Evolutionary conservation across 1,284 basidiomycete species (phyloP).

Genomic region (Fistulina hepatica): DNA sequence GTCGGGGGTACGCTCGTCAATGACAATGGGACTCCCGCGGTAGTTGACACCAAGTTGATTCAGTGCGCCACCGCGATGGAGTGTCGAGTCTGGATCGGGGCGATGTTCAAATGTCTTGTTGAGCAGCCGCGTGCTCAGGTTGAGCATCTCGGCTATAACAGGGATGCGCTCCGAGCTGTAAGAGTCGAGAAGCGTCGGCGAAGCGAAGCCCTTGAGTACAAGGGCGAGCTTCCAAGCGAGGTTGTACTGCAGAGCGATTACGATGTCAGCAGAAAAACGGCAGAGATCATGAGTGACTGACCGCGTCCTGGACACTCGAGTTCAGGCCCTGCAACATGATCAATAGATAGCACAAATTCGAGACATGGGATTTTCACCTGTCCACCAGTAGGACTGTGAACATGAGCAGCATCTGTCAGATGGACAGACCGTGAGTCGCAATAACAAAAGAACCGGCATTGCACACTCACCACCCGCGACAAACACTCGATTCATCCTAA

Average conservation of each 20-base stretch:
- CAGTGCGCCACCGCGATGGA: conserved; percentile 11
- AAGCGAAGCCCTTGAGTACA: conserved; percentile 25
- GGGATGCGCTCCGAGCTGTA: conserved; percentile 28
- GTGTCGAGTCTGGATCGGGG: conserved; percentile 11
- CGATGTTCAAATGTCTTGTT: conserved; percentile 12
- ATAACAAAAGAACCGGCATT: background rate
- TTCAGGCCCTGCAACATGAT: conserved; percentile 25
- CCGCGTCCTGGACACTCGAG: conserved; percentile 29
- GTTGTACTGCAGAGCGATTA: conserved; percentile 23
- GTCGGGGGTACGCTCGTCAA: conserved; percentile 15
- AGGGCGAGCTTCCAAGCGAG: conserved; percentile 33
- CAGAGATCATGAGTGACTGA: conserved; percentile 11
- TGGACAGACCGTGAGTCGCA: background rate
- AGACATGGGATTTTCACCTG: conserved; percentile 9
- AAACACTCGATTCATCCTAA: conserved; percentile 14
- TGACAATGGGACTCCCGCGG: conserved; percentile 17
- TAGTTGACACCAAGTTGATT: conserved; percentile 19
- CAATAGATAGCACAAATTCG: background rate
- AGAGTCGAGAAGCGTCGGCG: conserved; percentile 23
- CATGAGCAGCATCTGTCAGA: conserved; percentile 13
- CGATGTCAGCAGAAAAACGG: background rate
- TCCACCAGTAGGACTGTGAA: conserved; percentile 20
- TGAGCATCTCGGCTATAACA: conserved; percentile 27
- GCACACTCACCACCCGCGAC: conserved; percentile 14
- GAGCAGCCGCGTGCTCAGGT: conserved; percentile 16